Evolutionary conservation across 2,329 filamentous ascomycete genomes (phyloP).

Genomic region (Aspergillus novoparasiticus): DNA sequence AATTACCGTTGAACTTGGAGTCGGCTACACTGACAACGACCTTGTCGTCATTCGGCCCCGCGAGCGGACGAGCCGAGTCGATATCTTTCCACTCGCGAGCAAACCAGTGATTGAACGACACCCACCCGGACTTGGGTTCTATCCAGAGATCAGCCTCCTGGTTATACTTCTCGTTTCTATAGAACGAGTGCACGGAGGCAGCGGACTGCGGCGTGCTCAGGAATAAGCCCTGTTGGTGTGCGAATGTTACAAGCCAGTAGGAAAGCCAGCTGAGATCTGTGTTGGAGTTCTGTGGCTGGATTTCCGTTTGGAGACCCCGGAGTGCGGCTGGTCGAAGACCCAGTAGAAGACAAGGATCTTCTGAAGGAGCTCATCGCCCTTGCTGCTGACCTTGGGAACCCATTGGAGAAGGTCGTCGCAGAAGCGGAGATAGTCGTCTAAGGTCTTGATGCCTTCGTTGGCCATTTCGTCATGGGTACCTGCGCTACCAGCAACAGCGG

Average conservation of each 20-base stretch:
- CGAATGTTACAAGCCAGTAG: constrained; percentile 15
- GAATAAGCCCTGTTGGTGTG: constrained; percentile 10
- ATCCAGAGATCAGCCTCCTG: constrained; percentile 1
- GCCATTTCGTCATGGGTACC: too few species aligned
- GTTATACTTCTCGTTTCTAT: constrained; percentile 7
- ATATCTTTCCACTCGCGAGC: constrained; percentile 7
- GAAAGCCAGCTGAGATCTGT: constrained; percentile 15
- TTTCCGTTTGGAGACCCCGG: constrained; percentile 8
- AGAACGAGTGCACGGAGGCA: constrained; percentile 10
- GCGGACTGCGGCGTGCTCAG: constrained; percentile 14
- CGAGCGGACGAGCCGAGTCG: constrained; percentile 5
- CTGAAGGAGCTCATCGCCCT: constrained; percentile 11
- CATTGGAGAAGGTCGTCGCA: constrained; percentile 11
- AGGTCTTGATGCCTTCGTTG: neutral
- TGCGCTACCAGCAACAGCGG: too few species aligned
- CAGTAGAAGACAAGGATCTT: constrained; percentile 16
- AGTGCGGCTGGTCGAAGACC: constrained; percentile 16
- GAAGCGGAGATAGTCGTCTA: constrained; percentile 13
- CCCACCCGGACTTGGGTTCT: constrained; percentile 11
- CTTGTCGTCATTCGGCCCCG: neutral
- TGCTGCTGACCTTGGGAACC: constrained; percentile 10
- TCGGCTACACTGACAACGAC: constrained; percentile 10
- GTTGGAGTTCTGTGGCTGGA: neutral
- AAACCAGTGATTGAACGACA: constrained; percentile 20
- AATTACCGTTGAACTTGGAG: constrained; percentile 7